Percentiles rank a stretch among this genome's conserved stretches.
Evolutionary conservation across 192 early-diverging fungal genomes (phyloP).

Genomic region (Entrophospora sp.): DNA sequence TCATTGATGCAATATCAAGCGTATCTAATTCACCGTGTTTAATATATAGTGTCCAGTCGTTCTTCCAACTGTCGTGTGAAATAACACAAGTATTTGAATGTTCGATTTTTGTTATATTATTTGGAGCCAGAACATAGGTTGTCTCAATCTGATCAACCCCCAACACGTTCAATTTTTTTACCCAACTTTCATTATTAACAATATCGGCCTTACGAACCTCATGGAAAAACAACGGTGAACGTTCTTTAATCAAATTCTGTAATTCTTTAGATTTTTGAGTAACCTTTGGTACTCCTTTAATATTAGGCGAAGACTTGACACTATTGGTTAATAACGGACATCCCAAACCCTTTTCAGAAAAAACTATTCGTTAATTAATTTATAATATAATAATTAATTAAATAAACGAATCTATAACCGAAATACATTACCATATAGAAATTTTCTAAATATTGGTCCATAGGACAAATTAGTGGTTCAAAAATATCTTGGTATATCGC

Average conservation of each 20-base stretch:
- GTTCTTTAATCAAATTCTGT: conserved; percentile 59
- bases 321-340: conserved; percentile 55
- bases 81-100: conserved; percentile 4
- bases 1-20: background rate
- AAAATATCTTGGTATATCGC: conserved; percentile 64
- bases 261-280: conserved; percentile 43
- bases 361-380: background rate
- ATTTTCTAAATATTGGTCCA: conserved; percentile 64
- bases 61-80: background rate
- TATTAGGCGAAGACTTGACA: conserved; percentile 45
- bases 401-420: background rate
- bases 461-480: conserved; percentile 59
- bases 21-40: conserved; percentile 33
- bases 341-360: conserved; percentile 39
- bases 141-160: conserved; percentile 61
- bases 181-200: conserved; percentile 41
- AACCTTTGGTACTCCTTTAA: conserved; percentile 35
- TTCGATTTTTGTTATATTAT: conserved; percentile 15
- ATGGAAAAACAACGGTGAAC: conserved; percentile 68
- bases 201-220: conserved; percentile 46
- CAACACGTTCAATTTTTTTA: conserved; percentile 56
- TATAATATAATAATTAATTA: background rate
- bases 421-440: conserved; percentile 38
- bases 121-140: conserved; percentile 34
- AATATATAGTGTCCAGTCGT: background rate